Evolutionary conservation across 1,139 yeast species (phyloP), one percentile per base, ranked within the genome.

Genomic region (Meyerozyma smithsonii): DNA sequence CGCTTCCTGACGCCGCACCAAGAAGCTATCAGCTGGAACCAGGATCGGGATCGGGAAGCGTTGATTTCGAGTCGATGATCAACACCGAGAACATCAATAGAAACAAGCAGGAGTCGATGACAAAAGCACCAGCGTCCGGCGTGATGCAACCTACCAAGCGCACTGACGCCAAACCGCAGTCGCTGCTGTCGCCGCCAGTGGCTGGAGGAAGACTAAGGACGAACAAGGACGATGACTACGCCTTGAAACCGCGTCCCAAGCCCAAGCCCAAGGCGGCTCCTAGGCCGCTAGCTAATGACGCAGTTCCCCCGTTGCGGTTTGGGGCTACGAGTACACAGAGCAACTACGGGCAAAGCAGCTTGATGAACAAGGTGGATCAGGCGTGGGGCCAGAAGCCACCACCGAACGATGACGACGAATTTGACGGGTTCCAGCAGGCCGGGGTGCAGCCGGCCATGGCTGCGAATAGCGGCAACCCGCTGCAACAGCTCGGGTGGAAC

Each of bases 361-460:
- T 21, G 12, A 38, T 36, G 8, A 38, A 43, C 35, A 40, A 42
- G 23, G 46, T 62, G 16, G 52, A 61, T 30, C 48, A 48, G 33
- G 48, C 58, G 2, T 47, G 62, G 40, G 46, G 59, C 12, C n/a
- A n/a, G n/a, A 49, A 53, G 21, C 24, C 6, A 6, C 51, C 59
- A 30, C 39, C 37, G 19, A 35, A 24, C 15, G 37, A 42, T 35
- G 48, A 49, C 5, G 60, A 61, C 38, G 68, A 61, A 14, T 62
- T 62, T 41, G 61, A 58, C 37, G 64, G 60, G 17, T 63, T 62
- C 46, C 68, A 62, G 38, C 57, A 53, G 45, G 63, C 62, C 4
- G 44, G 42, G 2, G 35, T 39, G 10, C 30, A 14, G 16, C 12
- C 30, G 12, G 14, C 26, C 28, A 21, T 39, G 38, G 32, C 33